Evolutionary conservation across 352 stramenopile species (phyloP).

Genomic region (Hyaloperonospora brassicae): DNA sequence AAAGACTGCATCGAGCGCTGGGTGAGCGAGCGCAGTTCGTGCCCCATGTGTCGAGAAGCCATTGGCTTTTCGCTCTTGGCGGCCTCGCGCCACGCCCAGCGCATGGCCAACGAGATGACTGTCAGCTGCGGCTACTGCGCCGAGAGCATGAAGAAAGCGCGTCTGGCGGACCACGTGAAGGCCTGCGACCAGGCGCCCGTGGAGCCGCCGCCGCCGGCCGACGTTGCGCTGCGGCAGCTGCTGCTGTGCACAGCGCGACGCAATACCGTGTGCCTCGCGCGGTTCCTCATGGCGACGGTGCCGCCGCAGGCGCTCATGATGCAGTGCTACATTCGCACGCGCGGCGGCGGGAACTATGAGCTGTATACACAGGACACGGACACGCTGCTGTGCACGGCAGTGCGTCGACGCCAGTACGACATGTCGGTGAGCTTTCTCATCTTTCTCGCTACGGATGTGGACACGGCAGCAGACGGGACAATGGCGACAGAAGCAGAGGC

Average conservation of each 20-base stretch:
- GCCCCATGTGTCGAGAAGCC: conserved; percentile 72
- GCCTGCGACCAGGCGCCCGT: conserved; percentile 59
- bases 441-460: conserved; percentile 43
- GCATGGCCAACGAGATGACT: conserved; percentile 84
- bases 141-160: conserved; percentile 65
- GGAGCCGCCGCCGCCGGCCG: conserved; percentile 61
- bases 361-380: conserved; percentile 79
- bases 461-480: conserved; percentile 20
- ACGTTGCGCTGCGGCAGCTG: conserved; percentile 57
- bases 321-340: conserved; percentile 84
- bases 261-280: conserved; percentile 40
- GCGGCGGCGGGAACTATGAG: conserved; percentile 75
- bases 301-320: conserved; percentile 63
- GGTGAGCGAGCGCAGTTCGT: conserved; percentile 73
- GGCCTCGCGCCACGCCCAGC: conserved; percentile 58
- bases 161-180: conserved; percentile 51
- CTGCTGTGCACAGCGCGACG: conserved; percentile 51
- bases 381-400: conserved; percentile 64
- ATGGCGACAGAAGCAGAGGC: conserved; percentile 7
- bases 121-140: conserved; percentile 60
- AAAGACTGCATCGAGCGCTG: conserved; percentile 75
- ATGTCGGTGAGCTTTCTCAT: conserved; percentile 84
- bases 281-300: conserved; percentile 53
- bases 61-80: conserved; percentile 64
- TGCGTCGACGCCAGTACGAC: conserved; percentile 77